These are phyloP conservation scores for Viola odorata DNA, from an alignment of 345 rosid species.

Conservation along the genomic window DNA sequence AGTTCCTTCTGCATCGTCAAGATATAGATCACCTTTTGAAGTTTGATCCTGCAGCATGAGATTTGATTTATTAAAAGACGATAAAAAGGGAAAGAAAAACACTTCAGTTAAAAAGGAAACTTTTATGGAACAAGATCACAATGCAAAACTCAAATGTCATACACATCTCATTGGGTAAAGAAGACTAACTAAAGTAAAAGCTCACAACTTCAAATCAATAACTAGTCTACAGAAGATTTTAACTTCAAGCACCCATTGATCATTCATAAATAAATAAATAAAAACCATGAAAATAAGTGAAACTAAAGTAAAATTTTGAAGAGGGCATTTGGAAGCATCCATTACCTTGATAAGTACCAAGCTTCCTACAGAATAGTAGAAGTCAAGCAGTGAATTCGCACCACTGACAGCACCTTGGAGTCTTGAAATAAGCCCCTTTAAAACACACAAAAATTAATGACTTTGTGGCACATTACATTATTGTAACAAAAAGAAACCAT, in stretches of 20 bases:
- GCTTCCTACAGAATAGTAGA: slow-evolving; percentile 65
- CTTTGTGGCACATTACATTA: not conserved
- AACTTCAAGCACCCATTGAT: not conserved
- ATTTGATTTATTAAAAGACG: not conserved
- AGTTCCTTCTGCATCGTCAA: slow-evolving; percentile 64
- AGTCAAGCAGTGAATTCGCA: slow-evolving; percentile 71
- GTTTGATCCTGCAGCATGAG: slow-evolving; percentile 50
- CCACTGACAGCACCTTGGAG: slow-evolving; percentile 55
- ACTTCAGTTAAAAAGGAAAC: not conserved
- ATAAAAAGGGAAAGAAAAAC: not conserved
- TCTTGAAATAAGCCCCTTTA: slow-evolving; percentile 54
- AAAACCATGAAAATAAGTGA: not conserved
- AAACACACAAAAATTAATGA: slow-evolving; percentile 6
- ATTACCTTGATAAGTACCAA: slow-evolving; percentile 78
- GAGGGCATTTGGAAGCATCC: not conserved
- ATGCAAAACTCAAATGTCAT: not conserved
- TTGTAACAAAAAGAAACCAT: not conserved
- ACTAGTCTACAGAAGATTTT: not conserved
- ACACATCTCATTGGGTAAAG: no score
- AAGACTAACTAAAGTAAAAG: not conserved
- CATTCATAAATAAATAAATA: not conserved
- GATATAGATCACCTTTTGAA: slow-evolving; percentile 49
- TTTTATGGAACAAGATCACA: not conserved
- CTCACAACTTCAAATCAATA: not conserved
- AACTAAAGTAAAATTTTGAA: not conserved